Conservation (phyloP, 495 filamentous ascomycete species). For the Lasiosphaeris hirsuta region DNA sequence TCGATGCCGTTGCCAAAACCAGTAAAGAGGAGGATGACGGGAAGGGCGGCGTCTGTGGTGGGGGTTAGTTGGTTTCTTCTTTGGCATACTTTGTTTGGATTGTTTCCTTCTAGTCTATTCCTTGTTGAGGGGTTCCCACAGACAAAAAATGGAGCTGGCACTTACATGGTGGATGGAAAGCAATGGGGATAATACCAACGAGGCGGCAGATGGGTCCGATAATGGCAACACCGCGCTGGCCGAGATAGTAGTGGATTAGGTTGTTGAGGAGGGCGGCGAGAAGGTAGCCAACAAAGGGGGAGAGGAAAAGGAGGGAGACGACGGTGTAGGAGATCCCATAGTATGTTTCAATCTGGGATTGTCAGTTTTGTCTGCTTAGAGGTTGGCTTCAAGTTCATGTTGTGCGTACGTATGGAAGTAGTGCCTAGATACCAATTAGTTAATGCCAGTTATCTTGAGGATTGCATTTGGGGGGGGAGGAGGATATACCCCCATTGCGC, state of each 20-base stretch:
- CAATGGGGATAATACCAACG: constrained; percentile 62
- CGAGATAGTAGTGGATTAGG: constrained; percentile 52
- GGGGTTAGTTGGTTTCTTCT: constrained; percentile 44
- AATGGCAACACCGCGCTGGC: constrained; percentile 72
- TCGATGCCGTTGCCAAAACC: constrained; percentile 72
- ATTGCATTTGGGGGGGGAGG: not conserved
- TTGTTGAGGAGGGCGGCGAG: constrained; percentile 71
- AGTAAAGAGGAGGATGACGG: constrained; percentile 64
- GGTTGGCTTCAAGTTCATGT: constrained; percentile 8
- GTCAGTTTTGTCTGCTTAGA: not conserved
- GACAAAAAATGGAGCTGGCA: not conserved
- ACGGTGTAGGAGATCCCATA: constrained; percentile 74
- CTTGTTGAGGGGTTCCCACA: not conserved
- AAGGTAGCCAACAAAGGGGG: constrained; percentile 77
- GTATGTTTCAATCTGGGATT: constrained; percentile 53
- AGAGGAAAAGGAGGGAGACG: constrained; percentile 77
- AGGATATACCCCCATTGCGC: constrained; percentile 66
- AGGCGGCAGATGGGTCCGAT: constrained; percentile 63
- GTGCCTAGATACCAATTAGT: not conserved
- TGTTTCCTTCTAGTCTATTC: too few relatives aligned
- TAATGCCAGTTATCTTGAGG: too few relatives aligned
- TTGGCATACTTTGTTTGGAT: not conserved
- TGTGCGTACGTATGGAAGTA: constrained; percentile 11
- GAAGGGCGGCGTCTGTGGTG: constrained; percentile 75
- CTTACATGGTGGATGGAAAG: too few relatives aligned